Evolutionary conservation across 352 stramenopile genomes (phyloP).

Genomic region (Pythium aquatile): DNA sequence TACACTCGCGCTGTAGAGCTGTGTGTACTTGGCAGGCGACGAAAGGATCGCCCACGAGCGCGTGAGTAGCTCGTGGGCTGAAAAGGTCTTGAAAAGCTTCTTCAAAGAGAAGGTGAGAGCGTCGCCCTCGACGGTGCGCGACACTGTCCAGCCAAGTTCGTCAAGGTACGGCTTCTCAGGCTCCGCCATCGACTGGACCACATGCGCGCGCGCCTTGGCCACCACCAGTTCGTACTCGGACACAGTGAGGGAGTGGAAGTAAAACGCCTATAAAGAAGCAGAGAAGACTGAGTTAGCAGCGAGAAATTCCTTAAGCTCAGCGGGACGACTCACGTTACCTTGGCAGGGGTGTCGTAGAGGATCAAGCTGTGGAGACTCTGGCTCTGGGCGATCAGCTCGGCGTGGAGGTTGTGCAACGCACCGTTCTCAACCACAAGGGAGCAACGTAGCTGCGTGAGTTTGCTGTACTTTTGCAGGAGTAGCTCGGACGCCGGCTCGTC

Average conservation of each 20-base stretch:
- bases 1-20: slow-evolving; percentile 6
- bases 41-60: slow-evolving; percentile 10
- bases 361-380: neutral
- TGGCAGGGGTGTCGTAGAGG: neutral
- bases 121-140: neutral
- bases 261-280: neutral
- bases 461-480: slow-evolving; percentile 1
- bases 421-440: slow-evolving; percentile 6
- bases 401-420: neutral
- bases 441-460: slow-evolving; percentile 5
- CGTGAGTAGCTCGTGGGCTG: slow-evolving; percentile 2
- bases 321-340: neutral
- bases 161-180: neutral
- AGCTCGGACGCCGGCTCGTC: neutral
- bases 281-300: too few species aligned
- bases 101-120: neutral
- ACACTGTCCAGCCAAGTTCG: neutral
- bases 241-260: slow-evolving; percentile 3
- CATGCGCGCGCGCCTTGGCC: neutral
- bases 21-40: slow-evolving; percentile 1
- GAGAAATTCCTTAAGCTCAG: too few species aligned
- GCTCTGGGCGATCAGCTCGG: neutral
- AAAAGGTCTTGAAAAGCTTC: neutral
- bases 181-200: neutral
- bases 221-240: slow-evolving; percentile 6